Evolutionary conservation across 805 yeast species (phyloP), one percentile per base, ranked within the genome.

Genomic region (Wickerhamiella alocasiicola): DNA sequence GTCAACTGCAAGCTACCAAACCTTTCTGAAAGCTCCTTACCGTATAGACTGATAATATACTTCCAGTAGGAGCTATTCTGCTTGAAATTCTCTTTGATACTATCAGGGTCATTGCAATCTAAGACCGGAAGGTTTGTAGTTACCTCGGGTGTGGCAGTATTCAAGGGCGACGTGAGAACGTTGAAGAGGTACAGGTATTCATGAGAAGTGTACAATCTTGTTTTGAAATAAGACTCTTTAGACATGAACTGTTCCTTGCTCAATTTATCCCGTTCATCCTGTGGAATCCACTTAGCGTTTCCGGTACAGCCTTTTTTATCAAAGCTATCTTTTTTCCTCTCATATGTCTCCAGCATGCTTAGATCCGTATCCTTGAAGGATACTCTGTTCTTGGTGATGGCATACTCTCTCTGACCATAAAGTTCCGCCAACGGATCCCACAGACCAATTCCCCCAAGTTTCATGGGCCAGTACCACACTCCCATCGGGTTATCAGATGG

Each of bases 391-490:
- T n/a, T n/a, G 26, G 4, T 15, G 20, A 30, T 5, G 9, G 16
- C 19, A 6, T 13, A 6, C 12, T 30, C 32, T 15, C 20, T 13
- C 17, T 16, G 20, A 9, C 15, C 12, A 12, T 17, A 9, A 19
- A 38, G 36, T 9, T 31, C 35, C 9, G 31, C 28, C 3, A 38
- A 12, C 11, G 41, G 41, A 23, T 38, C 32, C 9, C 16, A 9
- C 18, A 38, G 19, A 15, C 11, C 41, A 23, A 38, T 13, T 9
- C 41, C 41, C 5, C 41, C 41, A 11, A 38, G 19, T 17, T 30
- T n/a, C 18, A 30, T 13, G 9, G 41, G 41, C 28, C 33, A 31
- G 16, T 18, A 38, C 36, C 33, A 25, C 6, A 31, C 17, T 4
- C 33, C 41, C 7, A 5, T 7, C 9, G 35, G 29, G n/a, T 7